Evolutionary conservation across 2,329 filamentous ascomycete genomes (phyloP), one percentile per base, ranked within the genome.

Genomic region (Orbilia quercus): DNA sequence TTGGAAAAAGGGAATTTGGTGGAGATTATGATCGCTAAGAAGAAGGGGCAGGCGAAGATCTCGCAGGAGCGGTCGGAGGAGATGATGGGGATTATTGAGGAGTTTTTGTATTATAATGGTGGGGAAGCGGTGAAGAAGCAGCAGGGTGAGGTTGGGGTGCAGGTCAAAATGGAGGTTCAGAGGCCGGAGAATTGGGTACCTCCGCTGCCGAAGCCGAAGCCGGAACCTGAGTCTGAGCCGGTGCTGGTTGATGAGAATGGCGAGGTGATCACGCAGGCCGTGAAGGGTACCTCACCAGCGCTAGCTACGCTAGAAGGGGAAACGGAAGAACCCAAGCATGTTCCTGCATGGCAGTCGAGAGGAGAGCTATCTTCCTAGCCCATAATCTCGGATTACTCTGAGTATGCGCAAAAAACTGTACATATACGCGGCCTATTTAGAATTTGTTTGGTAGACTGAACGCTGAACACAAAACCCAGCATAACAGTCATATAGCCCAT

Each of bases 1-100:
- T 79, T 97, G 79, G 82, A 80, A 7, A 91, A 91, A 80, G 92
- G 92, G 0, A 85, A 86, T 79, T 88, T 85, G 79, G 91, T 97
- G 18, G 89, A 95, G 79, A 79, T 97, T 9, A 78, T 89, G 59
- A 77, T 97, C 53, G 87, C 87, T 67, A 86, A 86, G 79, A 93
- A 89, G 84, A 86, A 84, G 77, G 84, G 84, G 69, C 87, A 87
- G 77, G 83, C 85, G 75, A 83, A 83, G 66, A 87, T 90, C 0
- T 87, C 83, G 0, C 77, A 78, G 38, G 86, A 88, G 22, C 89
- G 93, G 80, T 87, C 87, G 18, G 79, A 85, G 72, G 84, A 80
- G 22, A 80, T 93, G 47, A 77, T 94, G 64, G 79, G 81, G 66
- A 81, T 78, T 57, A 79, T 91, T 0, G 80, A 80, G 70, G 80